Evolutionary conservation across 352 stramenopile species (phyloP).

Genomic region (Globisporangium solare): DNA sequence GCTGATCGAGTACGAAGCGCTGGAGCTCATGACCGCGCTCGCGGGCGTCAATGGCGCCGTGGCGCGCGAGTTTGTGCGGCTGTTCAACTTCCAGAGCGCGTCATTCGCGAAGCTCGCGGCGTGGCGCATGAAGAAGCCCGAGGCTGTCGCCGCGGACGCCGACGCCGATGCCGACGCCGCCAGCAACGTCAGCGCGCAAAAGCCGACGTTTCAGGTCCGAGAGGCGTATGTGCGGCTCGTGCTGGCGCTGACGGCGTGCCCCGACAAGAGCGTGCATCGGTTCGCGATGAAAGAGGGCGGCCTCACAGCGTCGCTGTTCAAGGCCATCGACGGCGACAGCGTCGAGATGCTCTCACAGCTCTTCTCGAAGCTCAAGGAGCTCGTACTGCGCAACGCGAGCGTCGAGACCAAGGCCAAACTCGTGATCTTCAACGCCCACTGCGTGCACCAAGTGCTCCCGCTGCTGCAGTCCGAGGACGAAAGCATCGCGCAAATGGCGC

Average conservation of each 20-base stretch:
- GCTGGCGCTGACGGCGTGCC: slow-evolving; percentile 49
- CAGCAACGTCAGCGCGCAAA: neutral
- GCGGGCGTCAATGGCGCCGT: slow-evolving; percentile 30
- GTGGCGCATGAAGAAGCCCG: slow-evolving; percentile 56
- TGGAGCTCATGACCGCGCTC: slow-evolving; percentile 53
- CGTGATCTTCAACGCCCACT: slow-evolving; percentile 54
- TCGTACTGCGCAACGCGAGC: slow-evolving; percentile 50
- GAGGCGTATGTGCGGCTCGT: slow-evolving; percentile 63
- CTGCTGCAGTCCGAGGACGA: slow-evolving; percentile 61
- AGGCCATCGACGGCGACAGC: slow-evolving; percentile 72
- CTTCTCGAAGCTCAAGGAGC: slow-evolving; percentile 29
- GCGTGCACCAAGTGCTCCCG: slow-evolving; percentile 62
- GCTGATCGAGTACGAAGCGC: slow-evolving; percentile 62
- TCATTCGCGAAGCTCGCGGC: slow-evolving; percentile 55
- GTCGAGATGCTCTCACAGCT: slow-evolving; percentile 45
- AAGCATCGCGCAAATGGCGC: slow-evolving; percentile 27
- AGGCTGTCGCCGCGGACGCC: slow-evolving; percentile 8
- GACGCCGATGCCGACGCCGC: neutral
- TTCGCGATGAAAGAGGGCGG: slow-evolving; percentile 78
- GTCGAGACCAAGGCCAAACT: slow-evolving; percentile 57
- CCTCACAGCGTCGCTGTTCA: slow-evolving; percentile 59
- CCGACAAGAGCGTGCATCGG: slow-evolving; percentile 72
- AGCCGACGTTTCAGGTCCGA: slow-evolving; percentile 54
- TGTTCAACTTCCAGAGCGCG: slow-evolving; percentile 75
- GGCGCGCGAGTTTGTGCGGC: slow-evolving; percentile 64